Percentiles rank a stretch among this genome's conserved stretches.
Conservation (phyloP, 2,329 filamentous ascomycete species). For the Sclerotinia sclerotiorum region DNA sequence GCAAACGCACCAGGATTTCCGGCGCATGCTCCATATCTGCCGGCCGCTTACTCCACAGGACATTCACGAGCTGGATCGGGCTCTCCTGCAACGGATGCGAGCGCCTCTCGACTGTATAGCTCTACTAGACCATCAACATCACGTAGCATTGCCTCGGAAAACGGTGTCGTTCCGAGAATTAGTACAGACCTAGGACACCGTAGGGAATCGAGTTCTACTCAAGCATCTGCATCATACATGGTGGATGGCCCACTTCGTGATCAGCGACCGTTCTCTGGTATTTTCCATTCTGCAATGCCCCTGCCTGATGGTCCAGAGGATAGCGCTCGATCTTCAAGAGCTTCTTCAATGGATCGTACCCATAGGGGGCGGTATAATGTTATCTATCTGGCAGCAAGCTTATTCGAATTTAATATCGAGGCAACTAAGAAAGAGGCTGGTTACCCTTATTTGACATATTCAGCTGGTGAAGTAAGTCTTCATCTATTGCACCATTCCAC, state of each 20-base stretch:
- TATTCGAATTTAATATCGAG: conserved; percentile 97
- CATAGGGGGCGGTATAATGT: conserved; percentile 63
- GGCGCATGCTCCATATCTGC: conserved; percentile 53
- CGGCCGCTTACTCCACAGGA: conserved; percentile 49
- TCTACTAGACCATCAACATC: conserved; percentile 56
- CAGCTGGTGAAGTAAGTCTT: conserved; percentile 75
- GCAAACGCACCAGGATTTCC: conserved; percentile 49
- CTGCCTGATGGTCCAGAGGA: conserved; percentile 66
- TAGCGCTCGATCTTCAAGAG: conserved; percentile 54
- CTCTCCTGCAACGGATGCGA: conserved; percentile 57
- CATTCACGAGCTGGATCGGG: conserved; percentile 58
- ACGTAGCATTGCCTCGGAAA: conserved; percentile 57
- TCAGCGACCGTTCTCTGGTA: conserved; percentile 62
- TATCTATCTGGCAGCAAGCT: conserved; percentile 85
- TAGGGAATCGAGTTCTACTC: conserved; percentile 57
- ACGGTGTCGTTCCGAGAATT: conserved; percentile 47
- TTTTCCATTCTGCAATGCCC: conserved; percentile 87
- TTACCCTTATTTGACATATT: conserved; percentile 94
- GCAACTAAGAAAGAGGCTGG: conserved; percentile 88
- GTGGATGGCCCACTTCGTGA: conserved; percentile 35
- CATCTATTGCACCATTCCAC: not conserved
- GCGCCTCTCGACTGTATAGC: conserved; percentile 33
- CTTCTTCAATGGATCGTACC: conserved; percentile 58
- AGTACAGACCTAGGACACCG: conserved; percentile 52
- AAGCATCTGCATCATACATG: conserved; percentile 50